phyloP scores from a whole-genome alignment of 768 basidiomycete species.

The Pleurotus citrinopileatus region DNA sequence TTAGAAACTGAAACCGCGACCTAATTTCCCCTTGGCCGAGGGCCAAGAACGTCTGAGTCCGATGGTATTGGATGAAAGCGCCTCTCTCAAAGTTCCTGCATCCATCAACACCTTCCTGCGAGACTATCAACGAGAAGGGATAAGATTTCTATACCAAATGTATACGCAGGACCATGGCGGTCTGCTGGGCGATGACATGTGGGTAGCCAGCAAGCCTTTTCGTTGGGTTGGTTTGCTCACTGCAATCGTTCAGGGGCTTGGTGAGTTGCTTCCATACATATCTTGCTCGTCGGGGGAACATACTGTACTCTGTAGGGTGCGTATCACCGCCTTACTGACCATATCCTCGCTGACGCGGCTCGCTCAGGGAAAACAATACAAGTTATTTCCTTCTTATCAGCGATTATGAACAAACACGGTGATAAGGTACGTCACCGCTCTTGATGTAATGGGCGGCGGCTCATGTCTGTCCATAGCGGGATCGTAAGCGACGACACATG shows the following conservation, averaged over 20 bases:
- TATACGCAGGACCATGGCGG: slow-evolving; percentile 72
- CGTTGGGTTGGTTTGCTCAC: background rate
- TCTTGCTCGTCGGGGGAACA: slow-evolving; percentile 1
- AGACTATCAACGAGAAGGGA: slow-evolving; percentile 87
- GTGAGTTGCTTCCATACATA: slow-evolving; percentile 16
- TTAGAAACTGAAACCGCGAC: slow-evolving; percentile 45
- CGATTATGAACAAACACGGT: slow-evolving; percentile 86
- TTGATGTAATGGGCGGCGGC: background rate
- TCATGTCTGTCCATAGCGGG: slow-evolving; percentile 28
- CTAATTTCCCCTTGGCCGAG: slow-evolving; percentile 48
- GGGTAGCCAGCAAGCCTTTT: slow-evolving; percentile 44
- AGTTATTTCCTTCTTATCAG: slow-evolving; percentile 83
- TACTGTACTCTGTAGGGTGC: background rate
- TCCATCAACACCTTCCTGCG: slow-evolving; percentile 86
- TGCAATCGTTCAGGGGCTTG: background rate
- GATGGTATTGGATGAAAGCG: slow-evolving; percentile 45
- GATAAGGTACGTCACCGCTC: slow-evolving; percentile 22
- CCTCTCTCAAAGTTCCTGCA: slow-evolving; percentile 51
- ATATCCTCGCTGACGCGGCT: background rate
- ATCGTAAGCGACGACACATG: slow-evolving; percentile 62
- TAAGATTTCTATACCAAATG: slow-evolving; percentile 74
- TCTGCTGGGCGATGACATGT: slow-evolving; percentile 96
- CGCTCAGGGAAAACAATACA: slow-evolving; percentile 88
- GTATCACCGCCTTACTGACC: background rate
- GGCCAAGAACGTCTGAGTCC: slow-evolving; percentile 42